These are phyloP conservation scores for Malassezia obtusa DNA, from an alignment of 1,284 basidiomycete genomes.

Conservation along the genomic window DNA sequence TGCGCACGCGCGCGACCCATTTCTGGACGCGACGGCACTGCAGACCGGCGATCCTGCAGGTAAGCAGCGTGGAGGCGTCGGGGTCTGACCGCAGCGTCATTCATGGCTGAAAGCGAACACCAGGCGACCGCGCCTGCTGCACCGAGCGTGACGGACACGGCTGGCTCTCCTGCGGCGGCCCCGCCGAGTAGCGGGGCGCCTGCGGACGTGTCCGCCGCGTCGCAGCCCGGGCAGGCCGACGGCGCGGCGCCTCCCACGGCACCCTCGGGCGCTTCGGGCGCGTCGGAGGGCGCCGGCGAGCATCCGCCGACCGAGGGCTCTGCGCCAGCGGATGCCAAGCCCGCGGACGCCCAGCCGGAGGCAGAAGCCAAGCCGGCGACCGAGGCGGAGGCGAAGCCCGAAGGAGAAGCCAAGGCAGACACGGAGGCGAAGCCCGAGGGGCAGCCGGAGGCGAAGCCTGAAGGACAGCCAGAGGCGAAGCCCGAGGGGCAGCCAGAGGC, in stretches of 20 bases:
- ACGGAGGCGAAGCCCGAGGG: background rate
- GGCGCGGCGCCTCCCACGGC: too few species aligned
- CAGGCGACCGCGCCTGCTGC: background rate
- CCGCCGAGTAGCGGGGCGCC: too few species aligned
- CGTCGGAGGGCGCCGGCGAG: too few species aligned
- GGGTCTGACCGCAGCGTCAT: background rate
- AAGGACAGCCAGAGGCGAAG: background rate
- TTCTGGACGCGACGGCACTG: background rate
- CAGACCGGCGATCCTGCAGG: background rate
- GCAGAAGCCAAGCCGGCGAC: too few species aligned
- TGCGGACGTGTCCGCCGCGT: background rate
- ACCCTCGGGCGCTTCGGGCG: too few species aligned
- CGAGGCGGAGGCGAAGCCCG: too few species aligned
- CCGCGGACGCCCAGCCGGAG: too few species aligned
- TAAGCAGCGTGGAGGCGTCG: background rate
- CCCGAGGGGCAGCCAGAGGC: background rate
- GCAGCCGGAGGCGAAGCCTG: background rate
- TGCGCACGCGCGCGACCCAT: background rate
- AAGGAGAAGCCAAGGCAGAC: background rate
- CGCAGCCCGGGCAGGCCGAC: background rate
- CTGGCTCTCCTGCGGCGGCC: background rate
- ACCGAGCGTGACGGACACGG: background rate
- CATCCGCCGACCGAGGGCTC: background rate
- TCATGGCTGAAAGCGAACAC: slow-evolving; percentile 2
- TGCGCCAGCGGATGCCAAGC: background rate